These are phyloP conservation scores for Hypericum androsaemum DNA, from an alignment of 345 rosid genomes.

Conservation along the genomic window DNA sequence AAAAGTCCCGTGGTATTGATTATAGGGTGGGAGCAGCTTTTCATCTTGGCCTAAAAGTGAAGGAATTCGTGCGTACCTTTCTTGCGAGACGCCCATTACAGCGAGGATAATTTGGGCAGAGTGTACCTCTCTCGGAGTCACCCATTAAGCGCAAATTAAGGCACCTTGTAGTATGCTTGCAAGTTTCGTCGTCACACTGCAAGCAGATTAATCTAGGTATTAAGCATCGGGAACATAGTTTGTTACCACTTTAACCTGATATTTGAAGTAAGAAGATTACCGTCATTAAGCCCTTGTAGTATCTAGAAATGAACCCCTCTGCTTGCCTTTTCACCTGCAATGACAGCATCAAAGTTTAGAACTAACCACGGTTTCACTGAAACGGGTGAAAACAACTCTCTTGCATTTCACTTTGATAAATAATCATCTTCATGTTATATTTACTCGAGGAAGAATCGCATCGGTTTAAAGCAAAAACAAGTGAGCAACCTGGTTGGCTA, in stretches of 20 bases:
- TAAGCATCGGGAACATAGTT: background rate
- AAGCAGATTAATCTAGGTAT: constrained; percentile 5
- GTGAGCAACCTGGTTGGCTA: constrained; percentile 69
- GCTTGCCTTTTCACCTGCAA: constrained; percentile 82
- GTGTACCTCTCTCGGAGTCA: constrained; percentile 89
- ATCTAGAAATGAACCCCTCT: constrained; percentile 57
- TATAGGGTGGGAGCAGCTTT: too few relatives aligned
- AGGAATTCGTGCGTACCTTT: constrained; percentile 38
- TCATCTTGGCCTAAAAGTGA: background rate
- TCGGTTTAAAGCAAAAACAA: too few relatives aligned
- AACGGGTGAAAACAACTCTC: background rate
- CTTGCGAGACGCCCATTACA: constrained; percentile 71
- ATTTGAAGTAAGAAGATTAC: constrained; percentile 31
- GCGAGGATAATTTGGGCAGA: constrained; percentile 87
- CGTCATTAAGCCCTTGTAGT: constrained; percentile 86
- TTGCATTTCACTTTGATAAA: too few relatives aligned
- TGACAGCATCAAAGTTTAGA: constrained; percentile 1
- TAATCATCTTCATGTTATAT: too few relatives aligned
- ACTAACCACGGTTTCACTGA: background rate
- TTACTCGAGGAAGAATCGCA: too few relatives aligned
- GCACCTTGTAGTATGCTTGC: constrained; percentile 67
- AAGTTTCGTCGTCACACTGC: constrained; percentile 95
- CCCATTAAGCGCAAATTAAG: constrained; percentile 58
- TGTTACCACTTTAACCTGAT: background rate
- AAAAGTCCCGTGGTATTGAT: too few relatives aligned